Conservation (phyloP, 371 early-diverging fungal genomes). For the Chytridiales sp. region DNA sequence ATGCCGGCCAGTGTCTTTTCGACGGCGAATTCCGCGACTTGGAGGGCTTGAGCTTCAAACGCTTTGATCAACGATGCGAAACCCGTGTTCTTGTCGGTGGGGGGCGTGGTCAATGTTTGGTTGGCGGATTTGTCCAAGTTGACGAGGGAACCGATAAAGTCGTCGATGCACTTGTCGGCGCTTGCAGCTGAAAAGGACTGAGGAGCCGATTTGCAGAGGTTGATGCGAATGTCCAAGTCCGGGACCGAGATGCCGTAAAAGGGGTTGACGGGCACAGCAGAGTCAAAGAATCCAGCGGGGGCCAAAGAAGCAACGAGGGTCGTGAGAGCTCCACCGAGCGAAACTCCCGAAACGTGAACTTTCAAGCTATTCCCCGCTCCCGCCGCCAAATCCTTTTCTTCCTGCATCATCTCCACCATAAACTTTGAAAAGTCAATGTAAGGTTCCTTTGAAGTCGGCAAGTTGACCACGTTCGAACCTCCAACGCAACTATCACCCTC, state of each 20-base stretch:
- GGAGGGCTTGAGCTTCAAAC: background rate
- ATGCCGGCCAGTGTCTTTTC: background rate
- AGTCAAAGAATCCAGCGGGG: background rate
- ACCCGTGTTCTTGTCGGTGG: background rate
- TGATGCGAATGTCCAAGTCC: slow-evolving; percentile 1
- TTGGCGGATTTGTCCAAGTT: background rate
- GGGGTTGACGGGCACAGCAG: slow-evolving; percentile 3
- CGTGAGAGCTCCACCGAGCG: slow-evolving; percentile 11
- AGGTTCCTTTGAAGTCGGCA: slow-evolving; percentile 6
- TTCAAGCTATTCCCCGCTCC: background rate
- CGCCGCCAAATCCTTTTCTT: background rate
- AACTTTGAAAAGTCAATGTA: slow-evolving; percentile 9
- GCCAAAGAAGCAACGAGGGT: background rate
- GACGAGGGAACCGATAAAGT: background rate
- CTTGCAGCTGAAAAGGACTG: no score
- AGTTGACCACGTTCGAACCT: background rate
- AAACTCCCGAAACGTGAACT: slow-evolving; percentile 6
- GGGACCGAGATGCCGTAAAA: background rate
- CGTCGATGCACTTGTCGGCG: slow-evolving; percentile 8
- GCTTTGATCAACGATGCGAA: background rate
- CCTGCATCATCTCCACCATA: slow-evolving; percentile 6
- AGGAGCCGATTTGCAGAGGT: background rate
- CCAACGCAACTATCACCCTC: background rate
- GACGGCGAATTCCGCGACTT: background rate
- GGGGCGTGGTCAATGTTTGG: no score